Base-by-base conservation (phyloP, 805 yeast species). In the Candida gorgasii region DNA sequence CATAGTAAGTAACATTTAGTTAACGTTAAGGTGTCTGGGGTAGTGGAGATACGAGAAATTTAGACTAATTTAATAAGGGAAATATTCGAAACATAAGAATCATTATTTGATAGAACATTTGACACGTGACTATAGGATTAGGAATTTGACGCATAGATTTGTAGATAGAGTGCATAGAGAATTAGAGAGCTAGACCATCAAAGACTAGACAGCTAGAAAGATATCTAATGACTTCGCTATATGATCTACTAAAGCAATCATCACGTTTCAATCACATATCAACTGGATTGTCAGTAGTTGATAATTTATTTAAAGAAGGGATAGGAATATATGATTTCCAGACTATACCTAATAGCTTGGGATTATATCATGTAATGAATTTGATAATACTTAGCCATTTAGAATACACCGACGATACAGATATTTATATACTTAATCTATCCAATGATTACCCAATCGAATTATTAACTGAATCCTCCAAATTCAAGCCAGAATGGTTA, bases 251-350 rank as follows among this genome's bases (percentile, higher is more conserved):
- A 5, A 13, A 23, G 15, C 37, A 34, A 9, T 4, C 6, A 11
- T 34, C 37, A 11, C 4, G n/a, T 14, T 34, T 34, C 15, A n/a
- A 34, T 34, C 37, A 34, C 23, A 5, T 34, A 11, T 34, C 26
- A 13, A 22, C 37, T 8, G 19, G 37, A 3, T 7, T 34, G 14
- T 28, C 37, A 4, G 20, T n/a, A 22, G 14, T 34, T n/a, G 37
- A 34, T 34, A 23, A 22, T 14, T 13, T 34, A 22, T 34, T 34
- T 19, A 34, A 34, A 34, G 17, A 34, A 23, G 37, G 37, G 13
- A 36, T 43, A 7, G 63, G 66, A 8, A 48, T 69, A 6, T 58
- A 60, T 38, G 74, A 69, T 43, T 50, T 68, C 45, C 73, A 68
- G 48, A 45, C 64, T 2, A 63, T 65, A n/a, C 72, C 75, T 3